These are phyloP conservation scores for Aspergillus alliaceus DNA, from an alignment of 2,329 filamentous ascomycete genomes.

Conservation along the genomic window DNA sequence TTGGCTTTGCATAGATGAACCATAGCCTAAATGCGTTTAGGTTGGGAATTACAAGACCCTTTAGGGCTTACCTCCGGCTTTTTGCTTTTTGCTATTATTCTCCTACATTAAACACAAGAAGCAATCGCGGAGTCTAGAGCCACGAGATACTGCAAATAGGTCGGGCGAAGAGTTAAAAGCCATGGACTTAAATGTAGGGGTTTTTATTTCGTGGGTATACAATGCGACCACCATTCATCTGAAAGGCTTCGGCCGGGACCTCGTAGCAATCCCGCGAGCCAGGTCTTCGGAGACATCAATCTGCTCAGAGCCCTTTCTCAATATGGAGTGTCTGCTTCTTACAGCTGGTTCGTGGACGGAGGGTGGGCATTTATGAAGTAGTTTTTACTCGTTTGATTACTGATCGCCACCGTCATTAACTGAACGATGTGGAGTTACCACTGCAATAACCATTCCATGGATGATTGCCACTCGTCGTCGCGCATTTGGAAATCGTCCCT, in stretches of 20 bases:
- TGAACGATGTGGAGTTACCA: not conserved
- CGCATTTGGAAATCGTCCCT: not conserved
- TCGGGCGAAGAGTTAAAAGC: not conserved
- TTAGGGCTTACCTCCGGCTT: too few species aligned
- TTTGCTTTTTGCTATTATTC: not conserved
- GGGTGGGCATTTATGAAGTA: too few species aligned
- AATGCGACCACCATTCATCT: not conserved
- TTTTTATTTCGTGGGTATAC: not conserved
- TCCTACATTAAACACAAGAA: not conserved
- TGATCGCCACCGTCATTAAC: not conserved
- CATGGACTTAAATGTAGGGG: not conserved
- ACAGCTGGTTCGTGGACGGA: not conserved
- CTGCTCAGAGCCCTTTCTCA: not conserved
- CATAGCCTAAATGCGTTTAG: too few species aligned
- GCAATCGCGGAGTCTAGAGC: not conserved
- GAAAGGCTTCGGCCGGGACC: not conserved
- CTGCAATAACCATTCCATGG: not conserved
- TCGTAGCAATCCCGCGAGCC: not conserved
- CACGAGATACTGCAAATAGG: not conserved
- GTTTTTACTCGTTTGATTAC: not conserved
- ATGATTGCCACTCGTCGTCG: not conserved
- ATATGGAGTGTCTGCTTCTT: not conserved
- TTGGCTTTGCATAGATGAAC: too few species aligned
- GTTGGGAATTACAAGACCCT: too few species aligned
- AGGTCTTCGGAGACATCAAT: not conserved